Conservation (phyloP, 768 basidiomycete genomes). For the Lepiota subincarnata region DNA sequence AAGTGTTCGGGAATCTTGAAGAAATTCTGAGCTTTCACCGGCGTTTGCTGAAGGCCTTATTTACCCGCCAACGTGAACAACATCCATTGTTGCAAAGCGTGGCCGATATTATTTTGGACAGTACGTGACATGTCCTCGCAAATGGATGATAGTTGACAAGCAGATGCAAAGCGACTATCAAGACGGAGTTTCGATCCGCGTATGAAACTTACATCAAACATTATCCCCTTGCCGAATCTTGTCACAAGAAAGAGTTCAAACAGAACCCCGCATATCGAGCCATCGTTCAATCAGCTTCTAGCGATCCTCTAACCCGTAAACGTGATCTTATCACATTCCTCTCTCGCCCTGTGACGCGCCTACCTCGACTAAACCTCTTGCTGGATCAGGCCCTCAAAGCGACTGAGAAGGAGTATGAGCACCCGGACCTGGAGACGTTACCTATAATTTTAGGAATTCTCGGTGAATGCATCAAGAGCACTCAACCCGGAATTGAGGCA, state of each 20-base stretch:
- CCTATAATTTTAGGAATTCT: constrained; percentile 69
- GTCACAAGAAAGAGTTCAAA: constrained; percentile 72
- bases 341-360: constrained; percentile 83
- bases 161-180: constrained; percentile 32
- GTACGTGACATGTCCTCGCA: constrained; percentile 33
- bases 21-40: constrained; percentile 66
- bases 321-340: constrained; percentile 80
- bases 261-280: constrained; percentile 61
- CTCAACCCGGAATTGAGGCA: constrained; percentile 87
- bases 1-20: constrained; percentile 82
- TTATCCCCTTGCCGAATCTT: constrained; percentile 82
- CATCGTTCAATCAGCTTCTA: constrained; percentile 60
- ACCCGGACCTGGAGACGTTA: constrained; percentile 74
- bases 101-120: constrained; percentile 80
- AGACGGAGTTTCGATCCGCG: constrained; percentile 49
- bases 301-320: constrained; percentile 64
- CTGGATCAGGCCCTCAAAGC: constrained; percentile 66
- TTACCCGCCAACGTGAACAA: constrained; percentile 77
- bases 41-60: constrained; percentile 66
- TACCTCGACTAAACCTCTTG: constrained; percentile 74
- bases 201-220: constrained; percentile 87
- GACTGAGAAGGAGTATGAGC: constrained; percentile 60
- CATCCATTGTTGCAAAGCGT: constrained; percentile 81
- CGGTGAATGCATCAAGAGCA: constrained; percentile 72
- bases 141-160: constrained; percentile 20